Evolutionary conservation across 441 rosid species (phyloP).

Genomic region (Biscutella auriculata): DNA sequence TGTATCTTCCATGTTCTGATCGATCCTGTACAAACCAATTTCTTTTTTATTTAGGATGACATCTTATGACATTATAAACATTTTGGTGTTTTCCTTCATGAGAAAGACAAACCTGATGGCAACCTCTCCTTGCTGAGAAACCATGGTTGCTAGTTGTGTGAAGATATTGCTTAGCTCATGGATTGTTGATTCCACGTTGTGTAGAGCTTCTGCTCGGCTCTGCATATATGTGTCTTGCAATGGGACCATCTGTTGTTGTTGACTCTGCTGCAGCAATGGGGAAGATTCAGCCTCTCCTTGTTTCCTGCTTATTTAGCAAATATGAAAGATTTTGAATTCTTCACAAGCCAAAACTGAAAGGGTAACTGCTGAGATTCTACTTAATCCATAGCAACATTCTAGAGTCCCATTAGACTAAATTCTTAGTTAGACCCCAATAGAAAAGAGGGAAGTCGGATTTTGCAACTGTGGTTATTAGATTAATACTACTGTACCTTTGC

Average conservation of each 20-base stretch:
- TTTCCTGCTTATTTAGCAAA: constrained; percentile 32
- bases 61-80: not conserved
- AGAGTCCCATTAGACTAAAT: not conserved
- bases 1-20: constrained; percentile 88
- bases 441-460: not conserved
- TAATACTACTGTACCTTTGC: constrained; percentile 30
- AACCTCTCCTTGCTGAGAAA: constrained; percentile 92
- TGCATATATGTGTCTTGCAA: constrained; percentile 89
- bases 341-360: not conserved
- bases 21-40: constrained; percentile 60
- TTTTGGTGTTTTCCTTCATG: not conserved
- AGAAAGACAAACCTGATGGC: constrained; percentile 59
- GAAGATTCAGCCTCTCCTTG: constrained; percentile 55
- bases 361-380: not conserved
- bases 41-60: too few relatives aligned
- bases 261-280: constrained; percentile 48
- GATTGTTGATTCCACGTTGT: constrained; percentile 86
- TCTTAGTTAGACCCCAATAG: not conserved
- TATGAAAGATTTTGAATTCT: not conserved
- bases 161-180: constrained; percentile 80
- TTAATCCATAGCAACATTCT: not conserved
- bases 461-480: not conserved
- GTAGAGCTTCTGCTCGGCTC: constrained; percentile 89
- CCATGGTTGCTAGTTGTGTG: constrained; percentile 81
- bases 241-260: constrained; percentile 77